Evolutionary conservation across 2,329 filamentous ascomycete genomes (phyloP).

Genomic region (Venturia nashicola): DNA sequence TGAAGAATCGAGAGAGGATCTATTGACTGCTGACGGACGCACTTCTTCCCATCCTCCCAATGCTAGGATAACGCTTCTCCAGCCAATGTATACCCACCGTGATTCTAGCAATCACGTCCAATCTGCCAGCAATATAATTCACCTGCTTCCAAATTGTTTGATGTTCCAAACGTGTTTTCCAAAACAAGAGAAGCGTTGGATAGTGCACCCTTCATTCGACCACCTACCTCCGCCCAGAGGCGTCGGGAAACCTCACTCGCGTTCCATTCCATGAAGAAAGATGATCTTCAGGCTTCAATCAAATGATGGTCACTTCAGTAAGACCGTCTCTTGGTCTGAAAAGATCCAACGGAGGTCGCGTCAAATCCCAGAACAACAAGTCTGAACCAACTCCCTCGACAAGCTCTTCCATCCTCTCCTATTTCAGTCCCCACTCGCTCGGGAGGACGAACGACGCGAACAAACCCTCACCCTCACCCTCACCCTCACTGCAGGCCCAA

Average conservation of each 20-base stretch:
- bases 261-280: neutral
- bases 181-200: neutral
- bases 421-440: conserved; percentile 2
- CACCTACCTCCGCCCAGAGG: neutral
- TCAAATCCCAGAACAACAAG: conserved; percentile 1
- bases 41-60: neutral
- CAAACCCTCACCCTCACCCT: neutral
- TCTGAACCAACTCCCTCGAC: neutral
- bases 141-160: neutral
- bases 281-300: neutral
- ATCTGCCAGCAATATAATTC: neutral
- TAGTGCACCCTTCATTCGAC: neutral
- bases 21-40: neutral
- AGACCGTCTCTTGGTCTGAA: conserved; percentile 3
- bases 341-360: conserved; percentile 1
- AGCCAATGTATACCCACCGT: neutral
- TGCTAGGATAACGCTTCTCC: neutral
- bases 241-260: neutral
- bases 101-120: conserved; percentile 62
- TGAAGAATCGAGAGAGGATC: neutral
- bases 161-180: neutral
- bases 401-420: neutral
- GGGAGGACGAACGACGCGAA: neutral
- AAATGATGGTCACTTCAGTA: conserved; percentile 6
- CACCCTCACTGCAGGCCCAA: neutral